Base-by-base conservation (phyloP, 2,329 filamentous ascomycete genomes). In the Sclerotinia subarctica region DNA sequence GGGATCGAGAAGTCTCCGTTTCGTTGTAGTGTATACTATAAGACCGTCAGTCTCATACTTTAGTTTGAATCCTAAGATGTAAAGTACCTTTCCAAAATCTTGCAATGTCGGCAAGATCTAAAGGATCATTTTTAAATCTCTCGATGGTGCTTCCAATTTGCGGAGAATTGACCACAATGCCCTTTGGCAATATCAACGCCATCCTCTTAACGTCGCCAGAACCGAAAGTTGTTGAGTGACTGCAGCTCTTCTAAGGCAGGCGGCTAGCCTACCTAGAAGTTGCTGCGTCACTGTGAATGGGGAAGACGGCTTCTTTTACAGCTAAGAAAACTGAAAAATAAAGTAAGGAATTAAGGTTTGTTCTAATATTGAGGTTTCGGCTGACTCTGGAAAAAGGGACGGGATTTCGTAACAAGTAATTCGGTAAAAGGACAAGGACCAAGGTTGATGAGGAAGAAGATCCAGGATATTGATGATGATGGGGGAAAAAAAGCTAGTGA, bases 11-110 rank as follows among this genome's bases (percentile, higher is more conserved):
- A 88, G 81, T 72, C 82, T 82, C 73, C 85, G 84, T 70, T 84
- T 84, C 21, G 85, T 88, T 42, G 82, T 86, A 15, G 86, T 86
- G 72, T 88, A 89, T 6, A 87, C 86, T 88, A 70, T 68, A 26
- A 46, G 66, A 58, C 51, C 17, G 70, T 73, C 53, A 73, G 68
- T 62, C 71, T 58, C 47, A 73, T 59, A 32, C 53, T 44, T 49
- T 26, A 58, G 51, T 58, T 46, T 35, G 29, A 29, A 65, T 24
- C 51, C 60, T 66, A 24, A 51, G 46, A 35, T 58, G 52, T 46
- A 56, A 66, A 62, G 32, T 76, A 88, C 86, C 85, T 78, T 85
- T 83, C 82, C 85, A 88, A 74, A 85, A 84, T 72, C 83, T 79
- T 73, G 80, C 80, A 66, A 88, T 82, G 70, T 85, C 83, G 69